Percentiles rank a stretch among this genome's conserved stretches.
Conservation (phyloP, 352 stramenopile species). For the Globisporangium solare region DNA sequence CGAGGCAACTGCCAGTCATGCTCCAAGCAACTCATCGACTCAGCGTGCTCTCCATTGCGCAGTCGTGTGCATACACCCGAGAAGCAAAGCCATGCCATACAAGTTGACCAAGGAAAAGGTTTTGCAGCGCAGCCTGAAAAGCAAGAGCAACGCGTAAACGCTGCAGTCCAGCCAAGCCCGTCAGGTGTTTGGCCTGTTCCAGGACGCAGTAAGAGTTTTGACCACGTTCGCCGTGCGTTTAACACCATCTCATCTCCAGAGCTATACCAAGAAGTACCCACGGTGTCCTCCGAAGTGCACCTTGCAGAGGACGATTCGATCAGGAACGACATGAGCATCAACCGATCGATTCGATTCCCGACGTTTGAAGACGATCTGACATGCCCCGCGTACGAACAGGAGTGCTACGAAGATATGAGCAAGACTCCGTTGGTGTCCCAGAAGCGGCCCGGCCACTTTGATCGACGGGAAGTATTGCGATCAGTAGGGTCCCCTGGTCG, state of each 20-base stretch:
- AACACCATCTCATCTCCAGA: conserved; percentile 10
- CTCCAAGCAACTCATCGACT: conserved; percentile 17
- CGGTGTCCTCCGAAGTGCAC: conserved; percentile 5
- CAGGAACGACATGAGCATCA: conserved; percentile 16
- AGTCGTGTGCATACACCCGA: not conserved
- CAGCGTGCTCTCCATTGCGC: conserved; percentile 23
- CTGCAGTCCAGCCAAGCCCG: not conserved
- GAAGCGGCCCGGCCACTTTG: not conserved
- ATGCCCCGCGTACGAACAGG: conserved; percentile 59
- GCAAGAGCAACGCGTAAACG: not conserved
- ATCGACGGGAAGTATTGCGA: conserved; percentile 2
- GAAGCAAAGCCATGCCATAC: not conserved
- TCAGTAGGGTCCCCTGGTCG: conserved; percentile 10
- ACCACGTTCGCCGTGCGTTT: conserved; percentile 22
- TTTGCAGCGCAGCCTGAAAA: not conserved
- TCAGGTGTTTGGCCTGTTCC: not conserved
- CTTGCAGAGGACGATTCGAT: conserved; percentile 20
- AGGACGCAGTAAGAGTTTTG: conserved; percentile 21
- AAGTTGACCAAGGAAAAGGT: not conserved
- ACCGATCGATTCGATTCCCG: conserved; percentile 23
- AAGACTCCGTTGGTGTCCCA: not conserved
- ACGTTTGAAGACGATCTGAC: conserved; percentile 57
- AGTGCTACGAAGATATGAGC: not conserved
- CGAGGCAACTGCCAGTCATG: not conserved
- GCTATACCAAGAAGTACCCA: no score